These are phyloP conservation scores for Aspergillus nidulans DNA, from an alignment of 495 filamentous ascomycete genomes.

Conservation along the genomic window DNA sequence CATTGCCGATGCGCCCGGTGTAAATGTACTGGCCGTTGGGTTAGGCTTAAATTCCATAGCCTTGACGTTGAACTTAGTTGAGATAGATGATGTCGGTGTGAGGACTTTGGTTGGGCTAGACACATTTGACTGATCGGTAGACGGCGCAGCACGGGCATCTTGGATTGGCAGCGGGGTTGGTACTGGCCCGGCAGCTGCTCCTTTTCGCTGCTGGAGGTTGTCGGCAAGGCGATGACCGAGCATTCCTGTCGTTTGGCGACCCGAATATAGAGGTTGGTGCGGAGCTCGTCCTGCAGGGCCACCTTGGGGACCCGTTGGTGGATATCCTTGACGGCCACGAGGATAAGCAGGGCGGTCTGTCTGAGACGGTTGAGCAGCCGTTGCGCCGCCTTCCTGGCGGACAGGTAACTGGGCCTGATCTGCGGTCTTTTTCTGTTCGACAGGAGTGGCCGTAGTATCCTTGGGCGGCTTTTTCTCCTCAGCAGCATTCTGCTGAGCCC, in stretches of 20 bases:
- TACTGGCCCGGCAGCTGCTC: conserved; percentile 36
- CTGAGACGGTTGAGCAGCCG: conserved; percentile 29
- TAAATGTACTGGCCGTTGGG: conserved; percentile 72
- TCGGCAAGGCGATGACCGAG: conserved; percentile 52
- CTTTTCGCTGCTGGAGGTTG: conserved; percentile 55
- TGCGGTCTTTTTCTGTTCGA: conserved; percentile 34
- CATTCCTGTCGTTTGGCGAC: conserved; percentile 42
- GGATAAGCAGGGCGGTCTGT: conserved; percentile 42
- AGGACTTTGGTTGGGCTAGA: conserved; percentile 45
- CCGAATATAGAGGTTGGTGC: conserved; percentile 39
- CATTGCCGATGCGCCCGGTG: conserved; percentile 60
- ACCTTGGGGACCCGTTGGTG: conserved; percentile 44
- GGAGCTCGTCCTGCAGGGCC: conserved; percentile 30
- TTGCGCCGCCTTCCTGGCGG: conserved; percentile 29
- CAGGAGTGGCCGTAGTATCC: conserved; percentile 21
- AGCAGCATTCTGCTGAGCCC: conserved; percentile 62
- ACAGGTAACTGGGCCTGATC: conserved; percentile 25
- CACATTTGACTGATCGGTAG: conserved; percentile 39
- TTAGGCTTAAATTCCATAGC: conserved; percentile 83
- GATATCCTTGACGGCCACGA: conserved; percentile 42
- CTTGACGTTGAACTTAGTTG: conserved; percentile 72
- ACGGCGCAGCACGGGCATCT: conserved; percentile 45
- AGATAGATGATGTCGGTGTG: conserved; percentile 47
- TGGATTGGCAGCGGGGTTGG: conserved; percentile 54
- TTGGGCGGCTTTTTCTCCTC: conserved; percentile 52